These are phyloP conservation scores for Linum lewisii DNA, from an alignment of 345 rosid species.

Conservation along the genomic window DNA sequence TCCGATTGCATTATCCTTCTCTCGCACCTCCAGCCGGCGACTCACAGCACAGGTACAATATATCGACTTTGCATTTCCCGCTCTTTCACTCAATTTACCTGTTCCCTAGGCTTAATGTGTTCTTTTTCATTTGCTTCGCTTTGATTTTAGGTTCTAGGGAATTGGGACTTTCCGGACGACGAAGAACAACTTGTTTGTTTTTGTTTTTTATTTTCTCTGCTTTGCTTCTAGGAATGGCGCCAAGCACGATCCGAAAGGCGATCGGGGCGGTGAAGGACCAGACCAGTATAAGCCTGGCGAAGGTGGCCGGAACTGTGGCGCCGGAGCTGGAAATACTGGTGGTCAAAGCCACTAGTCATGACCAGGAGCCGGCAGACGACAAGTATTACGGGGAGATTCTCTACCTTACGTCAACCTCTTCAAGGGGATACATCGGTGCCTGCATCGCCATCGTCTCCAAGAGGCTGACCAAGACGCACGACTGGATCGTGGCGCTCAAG, in stretches of 20 bases:
- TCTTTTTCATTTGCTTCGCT: too few relatives aligned
- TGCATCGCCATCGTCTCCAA: conserved; percentile 16
- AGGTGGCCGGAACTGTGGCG: conserved; percentile 15
- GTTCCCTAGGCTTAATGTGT: too few relatives aligned
- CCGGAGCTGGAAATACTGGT: conserved; percentile 20
- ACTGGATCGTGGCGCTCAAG: conserved; percentile 87
- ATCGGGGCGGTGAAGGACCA: conserved; percentile 24
- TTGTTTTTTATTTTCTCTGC: too few relatives aligned
- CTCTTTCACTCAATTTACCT: too few relatives aligned
- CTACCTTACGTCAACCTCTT: conserved; percentile 10
- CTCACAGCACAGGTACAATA: too few relatives aligned
- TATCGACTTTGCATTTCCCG: too few relatives aligned
- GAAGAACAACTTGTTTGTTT: background rate
- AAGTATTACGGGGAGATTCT: conserved; percentile 20
- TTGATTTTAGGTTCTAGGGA: background rate
- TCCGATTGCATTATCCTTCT: too few relatives aligned
- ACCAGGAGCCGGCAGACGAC: conserved; percentile 16
- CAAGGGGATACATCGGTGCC: conserved; percentile 15
- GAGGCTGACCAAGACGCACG: conserved; percentile 22
- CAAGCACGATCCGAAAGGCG: conserved; percentile 16
- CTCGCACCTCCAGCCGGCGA: too few relatives aligned
- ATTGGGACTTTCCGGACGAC: background rate
- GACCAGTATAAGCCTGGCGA: conserved; percentile 19
- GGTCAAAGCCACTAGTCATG: conserved; percentile 20
- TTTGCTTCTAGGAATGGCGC: background rate